Evolutionary conservation across 148 eudicot species (phyloP), one percentile per base, ranked within the genome.

Genomic region (Simmondsia chinensis): DNA sequence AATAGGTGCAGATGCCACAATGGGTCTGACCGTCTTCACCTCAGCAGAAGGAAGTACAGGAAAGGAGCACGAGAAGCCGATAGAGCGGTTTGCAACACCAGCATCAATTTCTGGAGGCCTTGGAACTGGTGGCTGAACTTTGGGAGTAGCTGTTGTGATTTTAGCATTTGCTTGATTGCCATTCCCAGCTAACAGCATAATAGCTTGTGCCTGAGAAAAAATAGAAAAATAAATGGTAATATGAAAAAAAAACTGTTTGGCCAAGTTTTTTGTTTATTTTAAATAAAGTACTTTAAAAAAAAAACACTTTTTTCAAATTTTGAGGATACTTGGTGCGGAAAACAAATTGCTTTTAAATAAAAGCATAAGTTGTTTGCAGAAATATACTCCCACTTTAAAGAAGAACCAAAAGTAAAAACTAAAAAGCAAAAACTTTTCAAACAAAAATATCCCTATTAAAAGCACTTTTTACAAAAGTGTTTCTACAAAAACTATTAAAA

Each of bases 151-250:
- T 3, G 50, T 19, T 42, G 49, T 4, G 35, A 69, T 33, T 49
- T 4, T 52, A 0, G 70, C 34, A 29, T 55, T 59, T 20, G 46
- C 13, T 27, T 79, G 43, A 10, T 72, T 69, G 11, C 74, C 84
- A 41, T 71, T 76, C 13, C 94, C 94, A 31, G 94, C 94, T 53
- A 83, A 53, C 32, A 83, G 53, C 88, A 83, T 83, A 25, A 83
- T 83, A 9, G 84, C 94, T 55, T 83, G 87, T 65, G 94, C 94
- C 94, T 83, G 33, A 12, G 18, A 10, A 24, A 24, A 4, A 28
- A 38, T 22, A 30, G 7, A n/a, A 2, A 17, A 13, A 7, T 4
- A 16, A 16, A 58, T 31, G 22, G 55, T 54, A 28, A 43, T 28
- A 15, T 11, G 8, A 20, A 28, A 33, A 2, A 24, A 1, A 20